Evolutionary conservation across 2,329 filamentous ascomycete species (phyloP).

Genomic region (Botrytis byssoidea): DNA sequence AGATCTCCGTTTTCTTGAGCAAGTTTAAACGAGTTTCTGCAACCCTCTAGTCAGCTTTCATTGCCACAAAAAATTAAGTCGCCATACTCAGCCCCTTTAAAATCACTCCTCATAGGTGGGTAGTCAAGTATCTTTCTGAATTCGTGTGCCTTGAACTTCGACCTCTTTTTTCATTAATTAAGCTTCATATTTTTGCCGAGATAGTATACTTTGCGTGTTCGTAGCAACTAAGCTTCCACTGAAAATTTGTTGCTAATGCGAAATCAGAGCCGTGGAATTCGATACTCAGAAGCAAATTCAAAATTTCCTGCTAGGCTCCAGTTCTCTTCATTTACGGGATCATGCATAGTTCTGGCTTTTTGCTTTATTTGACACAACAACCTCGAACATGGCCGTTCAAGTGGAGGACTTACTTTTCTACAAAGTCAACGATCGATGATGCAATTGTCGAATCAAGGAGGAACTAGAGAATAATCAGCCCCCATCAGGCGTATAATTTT

Average conservation of each 20-base stretch:
- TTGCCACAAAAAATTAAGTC: rapidly evolving
- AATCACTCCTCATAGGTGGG: background rate
- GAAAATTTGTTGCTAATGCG: background rate
- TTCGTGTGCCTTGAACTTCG: too few relatives aligned
- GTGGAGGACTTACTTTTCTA: background rate
- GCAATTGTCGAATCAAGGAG: background rate
- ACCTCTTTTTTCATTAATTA: background rate
- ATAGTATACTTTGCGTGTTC: background rate
- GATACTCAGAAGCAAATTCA: background rate
- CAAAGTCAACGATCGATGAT: background rate
- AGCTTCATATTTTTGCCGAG: background rate
- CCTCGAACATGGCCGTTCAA: background rate
- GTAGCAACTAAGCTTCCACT: background rate
- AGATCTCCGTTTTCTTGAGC: background rate
- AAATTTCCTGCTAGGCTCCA: background rate
- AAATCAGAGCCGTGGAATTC: background rate
- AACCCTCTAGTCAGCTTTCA: rapidly evolving
- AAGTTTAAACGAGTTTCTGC: background rate
- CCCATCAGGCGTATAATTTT: background rate
- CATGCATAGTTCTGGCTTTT: background rate
- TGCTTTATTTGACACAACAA: background rate
- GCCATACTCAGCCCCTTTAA: too few relatives aligned
- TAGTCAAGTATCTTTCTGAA: background rate
- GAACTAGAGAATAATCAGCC: rapidly evolving
- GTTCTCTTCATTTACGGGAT: background rate